These are phyloP conservation scores for Trichoderma brevicompactum DNA, from an alignment of 2,329 filamentous ascomycete genomes.

Conservation along the genomic window DNA sequence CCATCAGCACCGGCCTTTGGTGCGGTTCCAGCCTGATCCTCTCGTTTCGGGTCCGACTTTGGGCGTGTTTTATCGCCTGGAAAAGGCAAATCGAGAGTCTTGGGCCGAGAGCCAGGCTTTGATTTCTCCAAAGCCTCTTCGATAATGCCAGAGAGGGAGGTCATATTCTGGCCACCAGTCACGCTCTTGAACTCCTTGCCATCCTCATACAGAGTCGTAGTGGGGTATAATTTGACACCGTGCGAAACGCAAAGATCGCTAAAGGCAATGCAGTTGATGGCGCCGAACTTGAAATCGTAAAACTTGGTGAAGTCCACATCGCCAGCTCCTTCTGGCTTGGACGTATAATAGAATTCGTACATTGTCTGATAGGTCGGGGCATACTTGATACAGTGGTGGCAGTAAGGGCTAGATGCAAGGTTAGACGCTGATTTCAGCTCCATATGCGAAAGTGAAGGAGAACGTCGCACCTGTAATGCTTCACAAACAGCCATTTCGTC, in stretches of 20 bases:
- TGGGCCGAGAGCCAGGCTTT: conserved; percentile 78
- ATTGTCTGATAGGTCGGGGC: conserved; percentile 88
- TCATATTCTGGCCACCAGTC: conserved; percentile 69
- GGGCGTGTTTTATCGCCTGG: conserved; percentile 63
- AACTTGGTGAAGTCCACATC: conserved; percentile 71
- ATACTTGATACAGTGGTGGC: conserved; percentile 75
- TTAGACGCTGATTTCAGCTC: conserved; percentile 32
- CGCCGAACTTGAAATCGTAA: conserved; percentile 88
- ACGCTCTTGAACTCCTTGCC: conserved; percentile 68
- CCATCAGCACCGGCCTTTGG: conserved; percentile 34
- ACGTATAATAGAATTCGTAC: conserved; percentile 95
- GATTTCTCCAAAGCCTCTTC: conserved; percentile 78
- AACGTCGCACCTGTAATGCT: conserved; percentile 67
- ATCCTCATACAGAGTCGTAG: conserved; percentile 78
- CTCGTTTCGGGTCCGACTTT: conserved; percentile 29
- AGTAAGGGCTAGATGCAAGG: conserved; percentile 55
- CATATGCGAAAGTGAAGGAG: conserved; percentile 7
- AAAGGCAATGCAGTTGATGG: conserved; percentile 82
- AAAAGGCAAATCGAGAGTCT: conserved; percentile 69
- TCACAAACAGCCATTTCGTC: conserved; percentile 59
- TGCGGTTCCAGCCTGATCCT: conserved; percentile 33
- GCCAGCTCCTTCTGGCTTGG: conserved; percentile 65
- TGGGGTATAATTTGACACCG: conserved; percentile 72
- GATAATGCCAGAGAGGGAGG: conserved; percentile 68
- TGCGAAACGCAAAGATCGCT: conserved; percentile 76